These are phyloP conservation scores for Pichia kudriavzevii DNA, from an alignment of 1,139 yeast species.

Conservation along the genomic window DNA sequence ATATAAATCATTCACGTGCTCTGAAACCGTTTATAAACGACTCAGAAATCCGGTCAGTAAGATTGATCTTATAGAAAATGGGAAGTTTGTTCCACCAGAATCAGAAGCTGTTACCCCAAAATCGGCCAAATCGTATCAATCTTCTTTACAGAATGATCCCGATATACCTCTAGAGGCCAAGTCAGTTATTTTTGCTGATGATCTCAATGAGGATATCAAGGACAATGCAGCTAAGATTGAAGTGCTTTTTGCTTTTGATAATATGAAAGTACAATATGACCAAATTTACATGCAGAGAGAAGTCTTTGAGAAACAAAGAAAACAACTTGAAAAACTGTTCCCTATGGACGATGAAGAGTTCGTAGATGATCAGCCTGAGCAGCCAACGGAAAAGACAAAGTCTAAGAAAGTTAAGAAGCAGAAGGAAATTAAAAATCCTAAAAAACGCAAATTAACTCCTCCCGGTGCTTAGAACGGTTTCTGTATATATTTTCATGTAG, in stretches of 20 bases:
- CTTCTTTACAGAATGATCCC: slow-evolving; percentile 1
- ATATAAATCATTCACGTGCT: slow-evolving; percentile 61
- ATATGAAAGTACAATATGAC: slow-evolving; percentile 42
- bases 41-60: slow-evolving; percentile 15
- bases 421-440: background rate
- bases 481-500: background rate
- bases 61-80: slow-evolving; percentile 3
- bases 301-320: slow-evolving; percentile 22
- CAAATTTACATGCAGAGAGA: slow-evolving; percentile 32
- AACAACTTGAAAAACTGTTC: slow-evolving; percentile 18
- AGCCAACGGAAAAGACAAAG: background rate
- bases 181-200: slow-evolving; percentile 19
- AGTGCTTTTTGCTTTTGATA: slow-evolving; percentile 52
- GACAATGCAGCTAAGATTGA: slow-evolving; percentile 16
- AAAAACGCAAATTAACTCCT: slow-evolving; percentile 1
- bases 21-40: slow-evolving; percentile 26
- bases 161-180: slow-evolving; percentile 16
- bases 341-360: slow-evolving; percentile 6
- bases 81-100: slow-evolving; percentile 7
- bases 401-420: slow-evolving; percentile 4
- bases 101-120: background rate
- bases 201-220: slow-evolving; percentile 7
- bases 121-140: background rate
- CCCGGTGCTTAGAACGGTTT: background rate
- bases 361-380: background rate